phyloP scores from a whole-genome alignment of 495 filamentous ascomycete species.

The Cryomyces minteri region DNA sequence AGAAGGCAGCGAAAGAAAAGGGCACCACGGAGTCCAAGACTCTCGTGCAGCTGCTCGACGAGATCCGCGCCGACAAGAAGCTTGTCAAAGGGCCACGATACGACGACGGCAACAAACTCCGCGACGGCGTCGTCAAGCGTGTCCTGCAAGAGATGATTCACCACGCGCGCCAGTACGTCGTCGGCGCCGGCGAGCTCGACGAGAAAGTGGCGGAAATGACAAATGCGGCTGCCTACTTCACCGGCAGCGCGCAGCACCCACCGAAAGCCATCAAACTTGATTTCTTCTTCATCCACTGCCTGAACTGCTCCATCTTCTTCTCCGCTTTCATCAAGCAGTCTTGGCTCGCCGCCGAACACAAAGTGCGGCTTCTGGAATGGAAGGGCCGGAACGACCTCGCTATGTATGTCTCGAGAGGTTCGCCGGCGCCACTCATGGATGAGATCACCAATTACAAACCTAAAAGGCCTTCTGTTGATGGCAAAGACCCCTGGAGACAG shows the following conservation, averaged over 20 bases:
- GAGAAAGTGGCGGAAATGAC: constrained; percentile 61
- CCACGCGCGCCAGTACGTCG: constrained; percentile 37
- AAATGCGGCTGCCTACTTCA: constrained; percentile 43
- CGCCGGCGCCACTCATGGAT: constrained; percentile 32
- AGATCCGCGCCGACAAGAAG: constrained; percentile 34
- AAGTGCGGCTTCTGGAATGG: constrained; percentile 53
- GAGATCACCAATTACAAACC: constrained; percentile 36
- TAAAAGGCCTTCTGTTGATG: constrained; percentile 9
- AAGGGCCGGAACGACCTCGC: constrained; percentile 52
- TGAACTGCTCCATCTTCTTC: constrained; percentile 47
- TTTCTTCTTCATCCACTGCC: constrained; percentile 62
- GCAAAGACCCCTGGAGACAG: constrained; percentile 27
- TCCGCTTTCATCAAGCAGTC: constrained; percentile 26
- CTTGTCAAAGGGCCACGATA: constrained; percentile 29
- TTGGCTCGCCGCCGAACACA: constrained; percentile 26
- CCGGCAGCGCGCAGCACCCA: constrained; percentile 38
- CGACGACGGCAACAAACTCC: constrained; percentile 41
- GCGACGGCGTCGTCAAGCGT: constrained; percentile 43
- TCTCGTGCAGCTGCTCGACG: constrained; percentile 38
- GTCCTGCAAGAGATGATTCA: constrained; percentile 43
- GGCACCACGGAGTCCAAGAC: constrained; percentile 21
- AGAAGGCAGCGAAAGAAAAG: constrained; percentile 27
- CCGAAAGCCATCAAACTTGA: constrained; percentile 52
- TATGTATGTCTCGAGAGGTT: constrained; percentile 42
- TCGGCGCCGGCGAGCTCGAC: constrained; percentile 43